phyloP scores from a whole-genome alignment of 805 yeast species.

The Candida namnaoensis region DNA sequence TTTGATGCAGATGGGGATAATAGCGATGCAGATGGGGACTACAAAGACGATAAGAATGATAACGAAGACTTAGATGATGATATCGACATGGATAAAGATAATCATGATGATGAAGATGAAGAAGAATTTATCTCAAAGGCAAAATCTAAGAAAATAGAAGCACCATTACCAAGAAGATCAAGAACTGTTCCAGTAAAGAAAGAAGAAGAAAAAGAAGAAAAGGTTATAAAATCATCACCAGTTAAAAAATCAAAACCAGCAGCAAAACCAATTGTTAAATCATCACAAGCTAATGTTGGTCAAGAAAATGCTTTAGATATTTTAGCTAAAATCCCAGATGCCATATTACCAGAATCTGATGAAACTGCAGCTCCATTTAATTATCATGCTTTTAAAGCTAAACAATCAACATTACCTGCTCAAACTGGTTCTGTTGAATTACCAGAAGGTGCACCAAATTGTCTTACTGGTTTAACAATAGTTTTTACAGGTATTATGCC shows the following conservation, averaged over 20 bases:
- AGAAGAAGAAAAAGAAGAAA: not conserved
- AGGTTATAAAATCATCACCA: conserved; percentile 4
- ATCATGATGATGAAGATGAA: conserved; percentile 1
- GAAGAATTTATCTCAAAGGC: conserved; percentile 3
- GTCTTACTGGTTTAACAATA: conserved; percentile 80
- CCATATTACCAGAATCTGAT: conserved; percentile 44
- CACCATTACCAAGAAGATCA: conserved; percentile 1
- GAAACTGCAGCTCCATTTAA: conserved; percentile 43
- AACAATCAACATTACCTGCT: conserved; percentile 24
- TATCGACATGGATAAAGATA: not conserved
- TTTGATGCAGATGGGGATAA: conserved; percentile 18
- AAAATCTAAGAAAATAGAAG: not conserved
- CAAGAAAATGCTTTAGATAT: conserved; percentile 43
- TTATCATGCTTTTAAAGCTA: conserved; percentile 48
- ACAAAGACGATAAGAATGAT: not conserved
- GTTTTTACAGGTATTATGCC: conserved; percentile 93
- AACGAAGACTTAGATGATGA: conserved; percentile 9
- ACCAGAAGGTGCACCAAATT: conserved; percentile 80
- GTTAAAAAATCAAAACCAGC: conserved; percentile 1
- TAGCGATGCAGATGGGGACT: conserved; percentile 2
- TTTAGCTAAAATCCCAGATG: conserved; percentile 63
- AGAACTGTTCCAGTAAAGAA: conserved; percentile 1
- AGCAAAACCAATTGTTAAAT: not conserved
- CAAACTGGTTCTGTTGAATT: conserved; percentile 35
- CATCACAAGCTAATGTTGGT: conserved; percentile 3